phyloP scores from a whole-genome alignment of 2,329 filamentous ascomycete genomes.

The Talaromyces rugulosus region DNA sequence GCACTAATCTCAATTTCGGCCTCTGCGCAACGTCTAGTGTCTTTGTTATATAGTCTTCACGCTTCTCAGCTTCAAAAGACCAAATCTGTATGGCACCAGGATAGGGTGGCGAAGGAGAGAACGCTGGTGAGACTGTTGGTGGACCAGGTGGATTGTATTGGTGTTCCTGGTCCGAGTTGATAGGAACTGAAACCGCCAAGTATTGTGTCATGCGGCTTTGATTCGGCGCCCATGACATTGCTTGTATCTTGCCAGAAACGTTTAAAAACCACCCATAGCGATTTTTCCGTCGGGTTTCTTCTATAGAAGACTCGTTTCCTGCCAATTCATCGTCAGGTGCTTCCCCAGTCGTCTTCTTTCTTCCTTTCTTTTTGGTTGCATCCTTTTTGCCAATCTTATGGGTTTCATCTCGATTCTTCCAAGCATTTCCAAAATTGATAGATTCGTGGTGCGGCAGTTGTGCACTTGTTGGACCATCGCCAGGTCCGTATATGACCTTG shows the following conservation, averaged over 20 bases:
- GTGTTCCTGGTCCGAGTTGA: constrained; percentile 33
- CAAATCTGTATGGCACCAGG: constrained; percentile 56
- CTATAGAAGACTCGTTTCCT: constrained; percentile 1
- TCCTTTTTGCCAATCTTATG: background rate
- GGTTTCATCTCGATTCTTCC: constrained; percentile 19
- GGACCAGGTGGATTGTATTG: constrained; percentile 23
- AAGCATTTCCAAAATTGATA: constrained; percentile 46
- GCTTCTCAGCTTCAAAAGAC: constrained; percentile 44
- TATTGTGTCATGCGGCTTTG: constrained; percentile 49
- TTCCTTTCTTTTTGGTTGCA: constrained; percentile 14
- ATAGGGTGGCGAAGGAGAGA: constrained; percentile 46
- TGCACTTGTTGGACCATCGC: constrained; percentile 40
- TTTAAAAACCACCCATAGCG: constrained; percentile 54
- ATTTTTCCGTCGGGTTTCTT: constrained; percentile 19
- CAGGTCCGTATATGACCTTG: constrained; percentile 50
- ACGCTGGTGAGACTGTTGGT: constrained; percentile 43
- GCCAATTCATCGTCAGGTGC: background rate
- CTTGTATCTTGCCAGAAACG: constrained; percentile 51
- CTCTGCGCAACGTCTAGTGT: constrained; percentile 39
- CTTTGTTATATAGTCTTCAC: constrained; percentile 26
- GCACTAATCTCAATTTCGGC: constrained; percentile 46
- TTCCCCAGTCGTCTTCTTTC: constrained; percentile 15
- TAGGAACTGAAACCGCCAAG: constrained; percentile 48
- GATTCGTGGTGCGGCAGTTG: constrained; percentile 38
- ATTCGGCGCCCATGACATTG: constrained; percentile 46